These are phyloP conservation scores for Paracorniculantispora psalliotae DNA, from an alignment of 2,329 filamentous ascomycete species.

Conservation along the genomic window DNA sequence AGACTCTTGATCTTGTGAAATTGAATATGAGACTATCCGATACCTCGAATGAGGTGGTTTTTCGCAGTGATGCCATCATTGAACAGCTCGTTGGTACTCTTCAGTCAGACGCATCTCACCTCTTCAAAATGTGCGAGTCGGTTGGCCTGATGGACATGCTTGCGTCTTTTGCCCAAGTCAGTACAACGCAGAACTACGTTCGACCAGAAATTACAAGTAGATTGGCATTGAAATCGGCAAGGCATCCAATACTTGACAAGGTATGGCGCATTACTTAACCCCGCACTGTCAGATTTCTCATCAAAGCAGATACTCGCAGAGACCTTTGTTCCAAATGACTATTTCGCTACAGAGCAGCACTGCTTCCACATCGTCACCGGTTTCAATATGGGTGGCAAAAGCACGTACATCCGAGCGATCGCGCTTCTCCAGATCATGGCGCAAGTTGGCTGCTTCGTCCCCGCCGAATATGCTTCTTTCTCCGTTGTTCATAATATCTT, in stretches of 20 bases:
- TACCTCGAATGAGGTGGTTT: slow-evolving; percentile 76
- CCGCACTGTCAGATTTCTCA: background rate
- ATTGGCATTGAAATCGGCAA: slow-evolving; percentile 66
- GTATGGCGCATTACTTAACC: slow-evolving; percentile 25
- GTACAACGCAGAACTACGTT: slow-evolving; percentile 55
- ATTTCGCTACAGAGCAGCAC: slow-evolving; percentile 73
- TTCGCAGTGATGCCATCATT: slow-evolving; percentile 74
- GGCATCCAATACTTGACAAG: slow-evolving; percentile 76
- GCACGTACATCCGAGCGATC: slow-evolving; percentile 84
- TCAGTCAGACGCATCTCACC: slow-evolving; percentile 61
- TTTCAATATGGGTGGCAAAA: slow-evolving; percentile 98
- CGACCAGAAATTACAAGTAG: slow-evolving; percentile 64
- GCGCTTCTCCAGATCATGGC: slow-evolving; percentile 88
- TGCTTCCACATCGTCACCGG: slow-evolving; percentile 93
- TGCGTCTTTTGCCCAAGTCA: slow-evolving; percentile 67
- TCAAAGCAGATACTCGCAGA: slow-evolving; percentile 49
- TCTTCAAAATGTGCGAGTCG: slow-evolving; percentile 83
- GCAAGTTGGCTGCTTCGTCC: slow-evolving; percentile 87
- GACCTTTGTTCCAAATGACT: slow-evolving; percentile 82
- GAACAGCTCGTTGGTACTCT: slow-evolving; percentile 67
- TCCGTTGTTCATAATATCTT: slow-evolving; percentile 80
- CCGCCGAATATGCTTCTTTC: slow-evolving; percentile 77
- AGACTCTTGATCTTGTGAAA: slow-evolving; percentile 80
- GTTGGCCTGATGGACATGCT: slow-evolving; percentile 87
- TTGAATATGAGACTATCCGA: slow-evolving; percentile 72